These are phyloP conservation scores for Dillenia turbinata DNA, from an alignment of 164 flowering plant genomes.

Conservation along the genomic window DNA sequence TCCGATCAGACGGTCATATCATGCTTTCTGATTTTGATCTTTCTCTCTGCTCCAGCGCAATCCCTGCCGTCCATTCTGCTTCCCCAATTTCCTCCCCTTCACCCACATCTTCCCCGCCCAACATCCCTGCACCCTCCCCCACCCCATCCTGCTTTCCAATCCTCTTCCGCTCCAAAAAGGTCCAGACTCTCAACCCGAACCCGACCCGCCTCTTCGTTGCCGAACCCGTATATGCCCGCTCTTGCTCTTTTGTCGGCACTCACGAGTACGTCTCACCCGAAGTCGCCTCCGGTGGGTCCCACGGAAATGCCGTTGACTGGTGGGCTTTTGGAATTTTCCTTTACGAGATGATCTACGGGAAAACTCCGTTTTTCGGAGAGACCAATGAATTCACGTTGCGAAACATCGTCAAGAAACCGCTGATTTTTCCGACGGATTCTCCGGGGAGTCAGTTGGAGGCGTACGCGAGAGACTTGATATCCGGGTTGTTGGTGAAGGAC, in stretches of 20 bases:
- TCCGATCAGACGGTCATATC: slow-evolving; percentile 90
- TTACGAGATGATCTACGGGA: slow-evolving; percentile 83
- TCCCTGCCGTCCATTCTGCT: slow-evolving; percentile 60
- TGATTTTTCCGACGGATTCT: slow-evolving; percentile 40
- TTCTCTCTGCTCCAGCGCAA: slow-evolving; percentile 59
- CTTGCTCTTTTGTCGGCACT: slow-evolving; percentile 86
- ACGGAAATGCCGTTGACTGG: slow-evolving; percentile 95
- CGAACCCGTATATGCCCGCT: slow-evolving; percentile 76
- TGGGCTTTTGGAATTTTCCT: slow-evolving; percentile 87
- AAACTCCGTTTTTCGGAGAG: slow-evolving; percentile 68
- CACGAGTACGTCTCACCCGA: slow-evolving; percentile 95
- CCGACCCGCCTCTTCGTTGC: slow-evolving; percentile 59
- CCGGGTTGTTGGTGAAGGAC: slow-evolving; percentile 56
- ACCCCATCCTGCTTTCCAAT: slow-evolving; percentile 32
- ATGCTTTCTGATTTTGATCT: slow-evolving; percentile 93
- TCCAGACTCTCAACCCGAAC: slow-evolving; percentile 44
- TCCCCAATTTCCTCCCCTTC: slow-evolving; percentile 35
- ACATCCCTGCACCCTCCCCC: slow-evolving; percentile 18
- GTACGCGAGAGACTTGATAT: slow-evolving; percentile 56
- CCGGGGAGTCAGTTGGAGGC: slow-evolving; percentile 30
- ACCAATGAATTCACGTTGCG: slow-evolving; percentile 56
- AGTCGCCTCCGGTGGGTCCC: slow-evolving; percentile 67
- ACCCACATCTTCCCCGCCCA: slow-evolving; percentile 14
- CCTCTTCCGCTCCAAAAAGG: slow-evolving; percentile 55
- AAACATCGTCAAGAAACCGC: slow-evolving; percentile 51